Evolutionary conservation across 176 grass and related monocot species (phyloP).

Genomic region (Areca catechu): DNA sequence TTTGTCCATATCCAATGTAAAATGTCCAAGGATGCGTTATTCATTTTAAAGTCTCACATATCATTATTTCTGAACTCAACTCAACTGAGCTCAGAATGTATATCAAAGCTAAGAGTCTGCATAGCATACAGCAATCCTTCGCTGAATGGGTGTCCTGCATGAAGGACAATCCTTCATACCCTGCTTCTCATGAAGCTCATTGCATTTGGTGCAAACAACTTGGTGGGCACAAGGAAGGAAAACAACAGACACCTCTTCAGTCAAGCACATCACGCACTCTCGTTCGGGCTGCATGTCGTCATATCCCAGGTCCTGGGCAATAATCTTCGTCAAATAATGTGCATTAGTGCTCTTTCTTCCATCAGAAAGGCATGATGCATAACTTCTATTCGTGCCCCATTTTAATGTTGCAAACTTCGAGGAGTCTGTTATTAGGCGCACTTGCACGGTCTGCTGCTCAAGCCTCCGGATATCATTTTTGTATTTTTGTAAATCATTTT

Average conservation of each 20-base stretch:
- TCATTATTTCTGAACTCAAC: conserved; percentile 47
- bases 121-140: conserved; percentile 28
- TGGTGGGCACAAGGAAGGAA: conserved; percentile 51
- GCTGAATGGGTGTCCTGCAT: conserved; percentile 36
- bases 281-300: conserved; percentile 33
- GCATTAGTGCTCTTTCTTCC: conserved; percentile 7
- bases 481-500: conserved; percentile 31
- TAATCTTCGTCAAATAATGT: conserved; percentile 9
- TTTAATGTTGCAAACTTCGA: neutral
- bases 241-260: conserved; percentile 43
- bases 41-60: conserved; percentile 13
- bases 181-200: conserved; percentile 31
- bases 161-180: conserved; percentile 41
- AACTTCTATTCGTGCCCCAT: conserved; percentile 7
- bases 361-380: conserved; percentile 7
- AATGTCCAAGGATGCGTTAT: conserved; percentile 25
- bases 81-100: conserved; percentile 17
- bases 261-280: conserved; percentile 46
- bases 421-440: neutral
- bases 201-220: conserved; percentile 37
- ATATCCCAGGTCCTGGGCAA: conserved; percentile 6
- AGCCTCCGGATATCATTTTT: conserved; percentile 31
- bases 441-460: conserved; percentile 14
- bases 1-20: too few relatives aligned
- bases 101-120: conserved; percentile 22